Conservation (phyloP, 805 yeast species). For the Barnettozyma sp. region DNA sequence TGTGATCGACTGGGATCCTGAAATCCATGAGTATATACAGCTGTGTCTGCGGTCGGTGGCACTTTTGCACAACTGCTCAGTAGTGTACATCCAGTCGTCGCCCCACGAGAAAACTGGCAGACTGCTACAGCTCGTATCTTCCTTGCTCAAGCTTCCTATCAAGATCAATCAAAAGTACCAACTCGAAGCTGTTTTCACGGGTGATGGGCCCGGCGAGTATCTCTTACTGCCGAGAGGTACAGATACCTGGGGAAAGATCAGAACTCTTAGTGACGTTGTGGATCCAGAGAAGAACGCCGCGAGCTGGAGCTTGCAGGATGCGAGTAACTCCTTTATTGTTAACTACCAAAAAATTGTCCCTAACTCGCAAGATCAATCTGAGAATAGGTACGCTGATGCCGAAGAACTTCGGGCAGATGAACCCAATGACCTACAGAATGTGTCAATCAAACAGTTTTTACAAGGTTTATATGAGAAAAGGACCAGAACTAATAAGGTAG, state of each 20-base stretch:
- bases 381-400: not conserved
- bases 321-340: conserved; percentile 14
- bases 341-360: conserved; percentile 19
- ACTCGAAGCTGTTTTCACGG: conserved; percentile 7
- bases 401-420: not conserved
- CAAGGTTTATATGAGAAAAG: conserved; percentile 4
- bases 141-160: conserved; percentile 5
- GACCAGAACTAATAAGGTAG: conserved; percentile 1
- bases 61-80: conserved; percentile 7
- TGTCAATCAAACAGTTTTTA: conserved; percentile 6
- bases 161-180: conserved; percentile 2
- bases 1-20: conserved; percentile 15
- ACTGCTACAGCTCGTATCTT: conserved; percentile 9
- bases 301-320: conserved; percentile 25
- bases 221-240: conserved; percentile 39
- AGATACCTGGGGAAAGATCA: conserved; percentile 49
- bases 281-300: conserved; percentile 20
- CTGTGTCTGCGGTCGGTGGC: conserved; percentile 26
- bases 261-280: conserved; percentile 30
- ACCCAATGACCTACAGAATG: not conserved
- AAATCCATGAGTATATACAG: conserved; percentile 27
- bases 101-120: conserved; percentile 1
- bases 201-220: conserved; percentile 12
- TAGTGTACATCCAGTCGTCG: conserved; percentile 10
- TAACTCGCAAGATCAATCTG: not conserved